Percentiles rank a stretch among this genome's conserved stretches.
These are phyloP conservation scores for Kwoniella dejecticola DNA, from an alignment of 768 basidiomycete species.

Conservation along the genomic window DNA sequence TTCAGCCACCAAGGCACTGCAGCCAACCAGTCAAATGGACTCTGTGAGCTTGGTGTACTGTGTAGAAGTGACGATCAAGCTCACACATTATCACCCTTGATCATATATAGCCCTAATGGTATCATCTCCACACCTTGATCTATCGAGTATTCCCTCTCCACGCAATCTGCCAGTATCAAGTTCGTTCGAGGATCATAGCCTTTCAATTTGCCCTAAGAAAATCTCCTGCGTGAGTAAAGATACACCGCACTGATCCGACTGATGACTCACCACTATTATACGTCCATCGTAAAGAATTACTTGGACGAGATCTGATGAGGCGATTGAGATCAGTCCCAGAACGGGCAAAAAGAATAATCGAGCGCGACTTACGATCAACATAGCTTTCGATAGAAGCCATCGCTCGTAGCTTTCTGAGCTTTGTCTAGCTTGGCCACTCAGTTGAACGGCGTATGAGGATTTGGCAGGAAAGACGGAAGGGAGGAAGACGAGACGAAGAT, in stretches of 20 bases:
- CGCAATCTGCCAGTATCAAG: constrained; percentile 88
- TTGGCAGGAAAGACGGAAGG: neutral
- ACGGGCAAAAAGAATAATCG: neutral
- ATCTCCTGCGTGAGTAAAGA: neutral
- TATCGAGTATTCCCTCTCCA: constrained; percentile 85
- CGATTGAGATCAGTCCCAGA: constrained; percentile 2
- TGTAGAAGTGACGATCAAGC: constrained; percentile 44
- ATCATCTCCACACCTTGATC: constrained; percentile 95
- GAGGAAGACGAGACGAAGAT: too few species aligned
- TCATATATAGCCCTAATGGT: constrained; percentile 89
- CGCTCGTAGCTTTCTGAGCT: neutral
- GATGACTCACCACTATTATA: constrained; percentile 77
- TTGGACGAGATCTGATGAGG: constrained; percentile 73
- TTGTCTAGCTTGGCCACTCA: neutral
- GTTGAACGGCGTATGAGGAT: neutral
- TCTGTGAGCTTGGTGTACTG: neutral
- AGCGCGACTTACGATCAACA: constrained; percentile 38
- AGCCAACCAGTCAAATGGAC: neutral
- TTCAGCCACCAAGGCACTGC: constrained; percentile 58
- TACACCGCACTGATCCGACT: neutral
- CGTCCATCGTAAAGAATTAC: constrained; percentile 95
- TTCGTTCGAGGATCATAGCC: constrained; percentile 96
- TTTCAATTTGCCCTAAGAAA: constrained; percentile 74
- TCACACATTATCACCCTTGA: constrained; percentile 98
- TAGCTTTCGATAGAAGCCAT: constrained; percentile 47